Percentiles rank a stretch among this genome's conserved stretches.
phyloP scores from a whole-genome alignment of 352 stramenopile genomes.

The Phytophthora sp. region DNA sequence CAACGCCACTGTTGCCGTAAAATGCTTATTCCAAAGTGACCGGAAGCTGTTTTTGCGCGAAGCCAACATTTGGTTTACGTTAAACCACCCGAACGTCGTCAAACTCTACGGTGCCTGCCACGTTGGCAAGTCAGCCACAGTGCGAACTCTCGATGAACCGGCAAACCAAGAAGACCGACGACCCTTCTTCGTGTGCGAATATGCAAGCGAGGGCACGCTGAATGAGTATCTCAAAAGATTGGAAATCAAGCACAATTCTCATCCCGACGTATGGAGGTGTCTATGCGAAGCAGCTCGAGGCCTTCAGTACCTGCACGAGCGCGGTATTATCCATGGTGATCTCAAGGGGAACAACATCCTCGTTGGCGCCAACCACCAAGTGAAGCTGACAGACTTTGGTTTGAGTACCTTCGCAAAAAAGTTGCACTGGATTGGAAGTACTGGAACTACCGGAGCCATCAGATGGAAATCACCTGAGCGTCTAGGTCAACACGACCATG shows the following conservation, averaged over 20 bases:
- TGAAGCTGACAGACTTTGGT: constrained; percentile 48
- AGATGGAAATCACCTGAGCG: constrained; percentile 44
- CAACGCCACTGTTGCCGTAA: constrained; percentile 39
- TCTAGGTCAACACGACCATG: constrained; percentile 16
- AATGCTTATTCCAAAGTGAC: constrained; percentile 37
- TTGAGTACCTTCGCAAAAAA: constrained; percentile 30
- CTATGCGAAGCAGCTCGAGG: constrained; percentile 32
- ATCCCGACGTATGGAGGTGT: constrained; percentile 21
- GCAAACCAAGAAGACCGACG: constrained; percentile 11
- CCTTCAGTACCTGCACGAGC: constrained; percentile 34
- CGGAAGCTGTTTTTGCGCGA: constrained; percentile 39
- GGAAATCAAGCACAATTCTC: constrained; percentile 15
- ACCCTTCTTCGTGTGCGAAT: constrained; percentile 44
- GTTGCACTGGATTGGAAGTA: constrained; percentile 5
- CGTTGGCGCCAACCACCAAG: constrained; percentile 43
- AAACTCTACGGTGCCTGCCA: constrained; percentile 47
- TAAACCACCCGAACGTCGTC: constrained; percentile 49
- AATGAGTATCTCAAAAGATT: constrained; percentile 26
- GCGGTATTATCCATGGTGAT: constrained; percentile 75
- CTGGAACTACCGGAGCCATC: constrained; percentile 25
- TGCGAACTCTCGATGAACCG: constrained; percentile 20
- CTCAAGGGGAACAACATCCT: constrained; percentile 89
- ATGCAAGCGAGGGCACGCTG: constrained; percentile 30
- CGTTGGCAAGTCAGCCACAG: constrained; percentile 21
- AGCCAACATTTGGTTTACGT: constrained; percentile 37